A percentile compares a stretch with the other conserved stretches of the same genome.
Evolutionary conservation across 768 basidiomycete genomes (phyloP).

Genomic region (Phlegmacium glaucopus): DNA sequence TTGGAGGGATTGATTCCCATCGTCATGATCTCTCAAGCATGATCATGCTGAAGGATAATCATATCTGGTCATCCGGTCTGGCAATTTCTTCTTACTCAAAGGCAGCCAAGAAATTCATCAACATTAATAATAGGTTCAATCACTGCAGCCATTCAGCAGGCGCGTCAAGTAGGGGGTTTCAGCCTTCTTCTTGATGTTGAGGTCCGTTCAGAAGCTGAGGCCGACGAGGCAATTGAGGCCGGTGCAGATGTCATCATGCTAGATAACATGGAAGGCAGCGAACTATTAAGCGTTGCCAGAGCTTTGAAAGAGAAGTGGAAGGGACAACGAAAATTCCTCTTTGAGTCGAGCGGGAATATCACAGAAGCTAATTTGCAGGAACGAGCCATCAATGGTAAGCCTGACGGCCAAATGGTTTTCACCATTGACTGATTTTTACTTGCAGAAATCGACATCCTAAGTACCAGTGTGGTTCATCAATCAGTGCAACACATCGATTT

Average conservation of each 20-base stretch:
- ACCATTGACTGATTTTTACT: not conserved
- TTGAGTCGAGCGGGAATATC: slow-evolving; percentile 95
- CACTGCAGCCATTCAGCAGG: slow-evolving; percentile 78
- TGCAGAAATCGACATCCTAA: slow-evolving; percentile 90
- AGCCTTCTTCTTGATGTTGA: slow-evolving; percentile 91
- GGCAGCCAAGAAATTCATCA: slow-evolving; percentile 3
- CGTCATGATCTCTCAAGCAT: slow-evolving; percentile 96
- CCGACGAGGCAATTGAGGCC: slow-evolving; percentile 94
- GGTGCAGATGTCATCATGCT: slow-evolving; percentile 96
- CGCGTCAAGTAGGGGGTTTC: slow-evolving; percentile 91
- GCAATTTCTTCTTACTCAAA: slow-evolving; percentile 5
- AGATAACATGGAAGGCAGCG: slow-evolving; percentile 84
- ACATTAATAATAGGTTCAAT: slow-evolving; percentile 65
- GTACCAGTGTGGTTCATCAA: slow-evolving; percentile 89
- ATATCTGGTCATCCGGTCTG: slow-evolving; percentile 94
- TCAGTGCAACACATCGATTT: slow-evolving; percentile 95
- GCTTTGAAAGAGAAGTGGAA: slow-evolving; percentile 77
- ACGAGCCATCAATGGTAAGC: slow-evolving; percentile 78
- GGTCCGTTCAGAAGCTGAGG: slow-evolving; percentile 83
- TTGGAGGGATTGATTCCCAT: slow-evolving; percentile 95
- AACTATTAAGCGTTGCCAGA: slow-evolving; percentile 64
- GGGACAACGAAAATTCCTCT: slow-evolving; percentile 77
- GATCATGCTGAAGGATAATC: slow-evolving; percentile 99
- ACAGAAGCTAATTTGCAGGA: slow-evolving; percentile 83
- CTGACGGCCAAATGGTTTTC: not conserved